Evolutionary conservation across 768 basidiomycete genomes (phyloP), one percentile per base, ranked within the genome.

Genomic region (Daedaleopsis nitida): DNA sequence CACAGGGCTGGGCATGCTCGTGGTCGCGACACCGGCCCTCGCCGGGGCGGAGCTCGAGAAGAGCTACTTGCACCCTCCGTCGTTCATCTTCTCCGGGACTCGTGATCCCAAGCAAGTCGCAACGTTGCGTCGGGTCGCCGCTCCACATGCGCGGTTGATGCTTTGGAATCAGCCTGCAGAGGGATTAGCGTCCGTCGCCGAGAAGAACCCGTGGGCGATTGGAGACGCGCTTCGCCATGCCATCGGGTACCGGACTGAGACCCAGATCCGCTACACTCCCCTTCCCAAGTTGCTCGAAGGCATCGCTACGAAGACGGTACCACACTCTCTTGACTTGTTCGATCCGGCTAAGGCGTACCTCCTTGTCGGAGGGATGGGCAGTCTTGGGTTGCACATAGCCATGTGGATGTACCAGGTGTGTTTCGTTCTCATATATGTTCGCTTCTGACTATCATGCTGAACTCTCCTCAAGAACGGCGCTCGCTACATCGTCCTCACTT

Each of bases 331-430:
- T 24, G 39, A 21, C n/a, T 45, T 73, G 23, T 73, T 78, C 60
- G 63, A 69, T 42, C 52, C 68, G 1, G 43, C 67, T 9, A 76
- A 77, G 59, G 59, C 69, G 16, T 79, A 80, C 56, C 34, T 80
- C 6, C 67, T 79, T 7, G 45, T 80, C 11, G 78, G 78, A n/a
- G 78, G 78, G 11, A 73, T 79, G 34, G 76, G 78, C 2, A 70
- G 70, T 10, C 59, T 80, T 11, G 79, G 79, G 1, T 51, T 73
- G 14, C 73, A 76, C 23, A 60, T 77, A 21, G 78, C 79, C 9
- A 51, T 76, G 19, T 79, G 75, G 73, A 75, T 81, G 75, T 79
- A 80, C 61, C 55, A 74, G 68, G 79, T 79, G 55, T 8, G 72
- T 23, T 27, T 38, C 45, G 16, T 42, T 19, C 27, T 23, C n/a